phyloP scores from a whole-genome alignment of 768 basidiomycete genomes.

The Termitomyces sp. region DNA sequence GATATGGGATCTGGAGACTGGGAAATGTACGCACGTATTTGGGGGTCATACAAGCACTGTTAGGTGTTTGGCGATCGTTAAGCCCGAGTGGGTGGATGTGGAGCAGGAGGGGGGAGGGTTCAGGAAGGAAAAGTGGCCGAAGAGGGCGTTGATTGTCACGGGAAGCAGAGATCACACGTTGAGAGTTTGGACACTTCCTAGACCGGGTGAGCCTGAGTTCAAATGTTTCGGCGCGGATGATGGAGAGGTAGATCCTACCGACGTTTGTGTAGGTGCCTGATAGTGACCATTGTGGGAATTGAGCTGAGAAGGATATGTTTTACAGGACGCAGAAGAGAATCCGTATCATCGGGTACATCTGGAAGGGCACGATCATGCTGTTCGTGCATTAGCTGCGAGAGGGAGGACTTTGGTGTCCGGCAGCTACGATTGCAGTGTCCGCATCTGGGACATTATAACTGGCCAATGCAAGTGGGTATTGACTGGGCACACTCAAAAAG shows the following conservation, averaged over 20 bases:
- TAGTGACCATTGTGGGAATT: slow-evolving; percentile 21
- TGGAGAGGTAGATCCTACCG: slow-evolving; percentile 48
- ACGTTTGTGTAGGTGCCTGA: slow-evolving; percentile 28
- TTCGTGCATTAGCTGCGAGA: slow-evolving; percentile 86
- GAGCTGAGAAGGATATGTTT: slow-evolving; percentile 16
- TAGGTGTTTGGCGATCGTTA: slow-evolving; percentile 91
- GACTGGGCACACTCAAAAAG: slow-evolving; percentile 89
- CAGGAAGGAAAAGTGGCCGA: slow-evolving; percentile 63
- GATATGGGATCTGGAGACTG: slow-evolving; percentile 68
- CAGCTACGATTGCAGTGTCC: slow-evolving; percentile 92
- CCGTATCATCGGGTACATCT: slow-evolving; percentile 86
- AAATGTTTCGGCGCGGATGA: slow-evolving; percentile 60
- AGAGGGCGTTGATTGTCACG: slow-evolving; percentile 66
- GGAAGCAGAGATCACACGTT: slow-evolving; percentile 68
- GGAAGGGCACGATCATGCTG: slow-evolving; percentile 87
- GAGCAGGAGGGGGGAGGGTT: slow-evolving; percentile 58
- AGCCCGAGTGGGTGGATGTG: slow-evolving; percentile 81
- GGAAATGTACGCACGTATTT: slow-evolving; percentile 87
- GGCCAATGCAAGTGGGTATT: slow-evolving; percentile 78
- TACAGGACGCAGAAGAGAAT: slow-evolving; percentile 63
- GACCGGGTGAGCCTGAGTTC: slow-evolving; percentile 71
- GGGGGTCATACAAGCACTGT: slow-evolving; percentile 97
- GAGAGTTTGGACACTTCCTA: slow-evolving; percentile 50
- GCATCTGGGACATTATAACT: slow-evolving; percentile 90
- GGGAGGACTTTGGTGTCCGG: slow-evolving; percentile 90